These are phyloP conservation scores for Penicillium macrosclerotiorum DNA, from an alignment of 495 filamentous ascomycete species.

Conservation along the genomic window DNA sequence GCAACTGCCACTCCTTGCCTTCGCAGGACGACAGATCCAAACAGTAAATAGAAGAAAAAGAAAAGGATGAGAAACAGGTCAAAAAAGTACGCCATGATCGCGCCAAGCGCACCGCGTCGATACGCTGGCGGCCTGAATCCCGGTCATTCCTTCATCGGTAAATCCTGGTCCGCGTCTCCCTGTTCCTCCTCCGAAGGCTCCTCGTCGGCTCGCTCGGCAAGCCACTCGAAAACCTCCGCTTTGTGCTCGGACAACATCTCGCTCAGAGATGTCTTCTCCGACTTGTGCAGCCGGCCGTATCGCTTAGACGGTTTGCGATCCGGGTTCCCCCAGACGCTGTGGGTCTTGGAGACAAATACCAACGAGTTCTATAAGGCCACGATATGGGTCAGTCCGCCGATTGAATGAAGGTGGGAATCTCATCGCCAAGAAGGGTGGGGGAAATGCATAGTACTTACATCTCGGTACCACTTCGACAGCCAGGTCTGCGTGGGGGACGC, in stretches of 20 bases:
- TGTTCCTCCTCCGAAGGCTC: slow-evolving; percentile 30
- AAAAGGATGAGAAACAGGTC: too few relatives aligned
- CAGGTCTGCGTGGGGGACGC: slow-evolving; percentile 61
- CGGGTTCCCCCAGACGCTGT: slow-evolving; percentile 65
- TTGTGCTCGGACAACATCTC: slow-evolving; percentile 63
- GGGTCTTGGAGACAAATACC: slow-evolving; percentile 69
- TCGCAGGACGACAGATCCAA: too few relatives aligned
- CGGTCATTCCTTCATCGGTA: neutral
- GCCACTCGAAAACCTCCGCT: slow-evolving; percentile 54
- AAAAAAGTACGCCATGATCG: neutral
- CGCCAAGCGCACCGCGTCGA: too few relatives aligned
- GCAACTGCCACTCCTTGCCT: too few relatives aligned
- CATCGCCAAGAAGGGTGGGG: too few relatives aligned
- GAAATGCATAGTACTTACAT: slow-evolving; percentile 32
- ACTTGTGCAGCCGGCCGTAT: slow-evolving; percentile 61
- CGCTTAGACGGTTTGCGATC: slow-evolving; percentile 65
- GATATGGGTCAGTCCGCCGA: neutral
- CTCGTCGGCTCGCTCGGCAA: slow-evolving; percentile 44
- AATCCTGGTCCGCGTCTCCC: slow-evolving; percentile 10
- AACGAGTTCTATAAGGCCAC: slow-evolving; percentile 52
- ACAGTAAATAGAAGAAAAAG: too few relatives aligned
- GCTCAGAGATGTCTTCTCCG: slow-evolving; percentile 51
- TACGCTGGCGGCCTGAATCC: too few relatives aligned
- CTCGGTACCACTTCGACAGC: slow-evolving; percentile 69
- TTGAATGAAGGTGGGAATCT: neutral